A percentile compares a stretch with the other conserved stretches of the same genome.
phyloP scores from a whole-genome alignment of 2,329 filamentous ascomycete genomes.

The Hortaea werneckii region DNA sequence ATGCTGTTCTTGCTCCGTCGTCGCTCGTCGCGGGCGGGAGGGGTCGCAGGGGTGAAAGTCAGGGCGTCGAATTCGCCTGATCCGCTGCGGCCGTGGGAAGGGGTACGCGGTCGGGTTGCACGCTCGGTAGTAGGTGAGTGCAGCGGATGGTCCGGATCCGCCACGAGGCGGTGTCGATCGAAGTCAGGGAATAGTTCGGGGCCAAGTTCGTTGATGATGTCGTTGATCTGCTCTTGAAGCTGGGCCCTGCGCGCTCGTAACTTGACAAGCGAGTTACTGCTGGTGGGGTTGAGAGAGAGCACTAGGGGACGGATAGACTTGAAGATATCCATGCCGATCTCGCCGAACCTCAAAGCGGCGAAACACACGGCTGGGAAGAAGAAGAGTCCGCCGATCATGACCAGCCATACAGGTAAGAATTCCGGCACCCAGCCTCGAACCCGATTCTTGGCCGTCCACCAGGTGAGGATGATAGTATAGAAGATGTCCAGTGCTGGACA shows the following conservation, averaged over 20 bases:
- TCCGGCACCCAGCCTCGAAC: conserved; percentile 72
- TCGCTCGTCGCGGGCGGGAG: conserved; percentile 4
- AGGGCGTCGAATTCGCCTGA: conserved; percentile 17
- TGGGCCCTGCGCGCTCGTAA: conserved; percentile 62
- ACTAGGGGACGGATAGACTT: conserved; percentile 86
- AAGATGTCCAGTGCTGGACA: conserved; percentile 73
- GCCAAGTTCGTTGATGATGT: conserved; percentile 87
- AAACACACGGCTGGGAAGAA: conserved; percentile 85
- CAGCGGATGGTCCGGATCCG: conserved; percentile 35
- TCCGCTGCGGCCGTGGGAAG: conserved; percentile 5
- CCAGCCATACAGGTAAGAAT: conserved; percentile 68
- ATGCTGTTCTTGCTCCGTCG: conserved; percentile 4
- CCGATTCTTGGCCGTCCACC: conserved; percentile 71
- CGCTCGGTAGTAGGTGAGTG: conserved; percentile 13
- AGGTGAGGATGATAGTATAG: conserved; percentile 64
- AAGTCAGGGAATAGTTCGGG: conserved; percentile 98
- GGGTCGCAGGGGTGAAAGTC: conserved; percentile 17
- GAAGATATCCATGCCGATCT: conserved; percentile 97
- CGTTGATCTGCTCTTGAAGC: conserved; percentile 72
- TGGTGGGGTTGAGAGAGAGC: conserved; percentile 73
- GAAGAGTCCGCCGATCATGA: conserved; percentile 64
- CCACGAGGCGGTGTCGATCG: conserved; percentile 61
- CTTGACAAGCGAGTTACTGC: conserved; percentile 71
- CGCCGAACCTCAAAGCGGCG: conserved; percentile 84
- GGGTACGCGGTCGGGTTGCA: conserved; percentile 17